phyloP scores from a whole-genome alignment of 2,329 filamentous ascomycete genomes.

The Aureobasidium pullulans region DNA sequence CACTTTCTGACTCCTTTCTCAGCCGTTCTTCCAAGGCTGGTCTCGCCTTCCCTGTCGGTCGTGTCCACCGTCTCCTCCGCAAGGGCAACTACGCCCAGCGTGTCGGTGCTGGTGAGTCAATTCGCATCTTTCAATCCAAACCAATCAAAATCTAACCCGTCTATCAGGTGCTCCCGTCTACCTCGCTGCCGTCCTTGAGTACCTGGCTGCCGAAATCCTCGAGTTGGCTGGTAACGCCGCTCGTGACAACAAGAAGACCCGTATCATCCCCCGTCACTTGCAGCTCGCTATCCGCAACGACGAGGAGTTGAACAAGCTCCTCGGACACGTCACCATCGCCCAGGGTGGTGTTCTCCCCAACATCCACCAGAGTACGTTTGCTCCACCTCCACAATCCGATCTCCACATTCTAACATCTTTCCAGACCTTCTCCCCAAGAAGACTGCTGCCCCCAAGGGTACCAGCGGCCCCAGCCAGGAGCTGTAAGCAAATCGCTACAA shows the following conservation, averaged over 20 bases:
- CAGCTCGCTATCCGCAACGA: slow-evolving; percentile 99
- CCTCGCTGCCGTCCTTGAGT: slow-evolving; percentile 94
- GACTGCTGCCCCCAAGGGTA: slow-evolving; percentile 53
- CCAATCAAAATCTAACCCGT: slow-evolving; percentile 22
- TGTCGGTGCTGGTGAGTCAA: slow-evolving; percentile 76
- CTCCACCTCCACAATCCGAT: slow-evolving; percentile 7
- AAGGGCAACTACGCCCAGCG: slow-evolving; percentile 99
- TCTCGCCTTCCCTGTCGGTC: slow-evolving; percentile 96
- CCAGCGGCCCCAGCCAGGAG: slow-evolving; percentile 88
- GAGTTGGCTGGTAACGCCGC: slow-evolving; percentile 98
- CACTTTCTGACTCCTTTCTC: slow-evolving; percentile 34
- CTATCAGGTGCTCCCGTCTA: slow-evolving; percentile 75
- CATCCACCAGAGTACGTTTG: slow-evolving; percentile 85
- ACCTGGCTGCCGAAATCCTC: slow-evolving; percentile 96
- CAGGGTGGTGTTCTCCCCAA: slow-evolving; percentile 96
- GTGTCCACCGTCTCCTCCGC: slow-evolving; percentile 97
- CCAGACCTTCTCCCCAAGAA: slow-evolving; percentile 98
- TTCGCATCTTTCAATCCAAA: slow-evolving; percentile 11
- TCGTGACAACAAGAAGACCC: slow-evolving; percentile 99
- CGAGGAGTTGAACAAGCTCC: slow-evolving; percentile 98
- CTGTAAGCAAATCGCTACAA: slow-evolving; percentile 54
- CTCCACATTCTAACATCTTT: slow-evolving; percentile 32
- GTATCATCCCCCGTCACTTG: slow-evolving; percentile 98
- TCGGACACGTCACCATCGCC: slow-evolving; percentile 92
- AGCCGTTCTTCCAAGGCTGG: slow-evolving; percentile 99